Conservation (phyloP, 495 filamentous ascomycete species). For the Pyrenopolyporus hunteri region DNA sequence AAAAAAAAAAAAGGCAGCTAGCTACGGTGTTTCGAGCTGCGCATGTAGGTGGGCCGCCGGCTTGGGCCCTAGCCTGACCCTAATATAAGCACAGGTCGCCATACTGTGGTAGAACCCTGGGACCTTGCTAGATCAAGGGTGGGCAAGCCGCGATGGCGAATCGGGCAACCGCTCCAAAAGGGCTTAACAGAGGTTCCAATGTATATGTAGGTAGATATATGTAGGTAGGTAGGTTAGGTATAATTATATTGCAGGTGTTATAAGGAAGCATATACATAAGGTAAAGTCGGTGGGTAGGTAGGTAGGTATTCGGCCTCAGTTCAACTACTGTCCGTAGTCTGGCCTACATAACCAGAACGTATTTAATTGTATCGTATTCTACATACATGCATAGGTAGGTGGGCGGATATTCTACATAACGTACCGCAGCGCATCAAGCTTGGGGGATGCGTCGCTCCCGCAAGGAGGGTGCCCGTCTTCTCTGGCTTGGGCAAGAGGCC, state of each 20-base stretch:
- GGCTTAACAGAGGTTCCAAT: conserved; percentile 35
- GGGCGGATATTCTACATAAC: too few relatives aligned
- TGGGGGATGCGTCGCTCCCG: conserved; percentile 12
- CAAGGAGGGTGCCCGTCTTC: conserved; percentile 12
- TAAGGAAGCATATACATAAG: neutral
- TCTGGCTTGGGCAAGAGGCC: conserved; percentile 21
- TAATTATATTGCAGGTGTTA: neutral
- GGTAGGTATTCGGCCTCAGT: too few relatives aligned
- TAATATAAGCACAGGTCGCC: conserved; percentile 41
- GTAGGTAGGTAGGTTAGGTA: neutral
- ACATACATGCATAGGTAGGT: neutral
- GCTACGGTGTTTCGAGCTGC: conserved; percentile 39
- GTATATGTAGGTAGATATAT: conserved; percentile 7
- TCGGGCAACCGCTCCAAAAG: conserved; percentile 36
- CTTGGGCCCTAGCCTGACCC: conserved; percentile 36
- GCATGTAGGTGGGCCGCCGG: conserved; percentile 36
- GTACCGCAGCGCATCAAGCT: conserved; percentile 17
- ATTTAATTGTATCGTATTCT: too few relatives aligned
- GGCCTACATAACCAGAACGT: neutral
- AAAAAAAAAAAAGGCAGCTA: conserved; percentile 27
- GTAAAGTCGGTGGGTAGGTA: too few relatives aligned
- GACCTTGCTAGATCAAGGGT: conserved; percentile 42
- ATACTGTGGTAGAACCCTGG: conserved; percentile 41
- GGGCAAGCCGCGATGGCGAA: conserved; percentile 43
- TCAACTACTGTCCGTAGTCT: too few relatives aligned